Evolutionary conservation across 768 basidiomycete species (phyloP).

Genomic region (Termitomyces sp.): DNA sequence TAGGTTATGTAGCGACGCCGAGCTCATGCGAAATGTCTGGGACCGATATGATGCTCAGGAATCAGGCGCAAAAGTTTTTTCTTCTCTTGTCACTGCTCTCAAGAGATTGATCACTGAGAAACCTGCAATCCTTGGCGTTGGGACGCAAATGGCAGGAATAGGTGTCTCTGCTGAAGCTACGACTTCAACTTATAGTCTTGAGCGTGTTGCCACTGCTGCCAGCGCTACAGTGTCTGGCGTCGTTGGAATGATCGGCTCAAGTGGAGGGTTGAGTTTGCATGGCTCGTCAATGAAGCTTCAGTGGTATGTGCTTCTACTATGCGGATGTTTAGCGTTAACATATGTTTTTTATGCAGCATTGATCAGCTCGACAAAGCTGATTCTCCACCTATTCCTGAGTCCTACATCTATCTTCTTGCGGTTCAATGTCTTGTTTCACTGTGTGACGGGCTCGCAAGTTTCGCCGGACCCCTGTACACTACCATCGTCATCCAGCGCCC

Average conservation of each 20-base stretch:
- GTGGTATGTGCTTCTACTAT: slow-evolving; percentile 50
- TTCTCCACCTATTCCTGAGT: slow-evolving; percentile 87
- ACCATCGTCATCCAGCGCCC: slow-evolving; percentile 63
- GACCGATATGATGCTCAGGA: slow-evolving; percentile 65
- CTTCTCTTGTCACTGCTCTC: slow-evolving; percentile 73
- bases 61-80: slow-evolving; percentile 66
- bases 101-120: slow-evolving; percentile 88
- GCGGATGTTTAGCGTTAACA: neutral
- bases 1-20: slow-evolving; percentile 75
- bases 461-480: slow-evolving; percentile 72
- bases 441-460: slow-evolving; percentile 79
- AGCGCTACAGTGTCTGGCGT: slow-evolving; percentile 82
- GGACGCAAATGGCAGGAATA: slow-evolving; percentile 76
- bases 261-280: slow-evolving; percentile 66
- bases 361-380: slow-evolving; percentile 98
- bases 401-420: slow-evolving; percentile 89
- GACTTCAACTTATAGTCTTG: slow-evolving; percentile 69
- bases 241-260: slow-evolving; percentile 77
- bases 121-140: slow-evolving; percentile 76
- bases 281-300: slow-evolving; percentile 83
- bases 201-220: slow-evolving; percentile 79
- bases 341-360: slow-evolving; percentile 51
- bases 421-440: slow-evolving; percentile 85
- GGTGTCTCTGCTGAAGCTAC: slow-evolving; percentile 53
- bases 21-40: slow-evolving; percentile 77